Evolutionary conservation across 2,329 filamentous ascomycete genomes (phyloP).

Genomic region (Pyrenophora graminea): DNA sequence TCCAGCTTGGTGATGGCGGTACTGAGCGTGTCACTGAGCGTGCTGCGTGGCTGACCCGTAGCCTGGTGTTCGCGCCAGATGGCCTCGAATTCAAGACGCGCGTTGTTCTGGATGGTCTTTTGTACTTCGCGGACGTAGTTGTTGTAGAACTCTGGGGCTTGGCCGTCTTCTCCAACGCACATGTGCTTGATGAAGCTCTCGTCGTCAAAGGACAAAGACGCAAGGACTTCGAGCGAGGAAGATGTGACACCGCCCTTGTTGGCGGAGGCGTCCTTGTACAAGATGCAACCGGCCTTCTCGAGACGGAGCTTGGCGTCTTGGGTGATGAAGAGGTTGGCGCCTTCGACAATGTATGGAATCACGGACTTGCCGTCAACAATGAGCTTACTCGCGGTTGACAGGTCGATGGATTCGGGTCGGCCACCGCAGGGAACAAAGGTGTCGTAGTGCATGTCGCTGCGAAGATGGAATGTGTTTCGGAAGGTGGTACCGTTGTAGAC

Average conservation of each 20-base stretch:
- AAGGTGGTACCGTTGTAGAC: constrained; percentile 91
- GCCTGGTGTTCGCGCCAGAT: constrained; percentile 93
- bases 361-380: constrained; percentile 86
- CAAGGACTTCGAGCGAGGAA: constrained; percentile 93
- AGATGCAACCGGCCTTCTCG: constrained; percentile 89
- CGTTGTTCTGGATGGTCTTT: constrained; percentile 86
- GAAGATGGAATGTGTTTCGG: constrained; percentile 96
- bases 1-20: constrained; percentile 94
- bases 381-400: constrained; percentile 82
- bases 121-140: constrained; percentile 92
- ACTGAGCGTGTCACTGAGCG: constrained; percentile 89
- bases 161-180: constrained; percentile 79
- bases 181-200: constrained; percentile 87
- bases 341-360: constrained; percentile 95
- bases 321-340: constrained; percentile 97
- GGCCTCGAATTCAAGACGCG: constrained; percentile 91
- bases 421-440: constrained; percentile 95
- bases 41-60: constrained; percentile 77
- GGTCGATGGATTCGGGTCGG: constrained; percentile 93
- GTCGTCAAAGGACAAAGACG: constrained; percentile 92
- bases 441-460: constrained; percentile 74
- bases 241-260: constrained; percentile 99
- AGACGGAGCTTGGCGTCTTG: constrained; percentile 96
- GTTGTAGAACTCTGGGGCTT: constrained; percentile 87
- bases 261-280: constrained; percentile 97